Evolutionary conservation across 805 yeast species (phyloP).

Genomic region (Cyberlindnera euphorbiae): DNA sequence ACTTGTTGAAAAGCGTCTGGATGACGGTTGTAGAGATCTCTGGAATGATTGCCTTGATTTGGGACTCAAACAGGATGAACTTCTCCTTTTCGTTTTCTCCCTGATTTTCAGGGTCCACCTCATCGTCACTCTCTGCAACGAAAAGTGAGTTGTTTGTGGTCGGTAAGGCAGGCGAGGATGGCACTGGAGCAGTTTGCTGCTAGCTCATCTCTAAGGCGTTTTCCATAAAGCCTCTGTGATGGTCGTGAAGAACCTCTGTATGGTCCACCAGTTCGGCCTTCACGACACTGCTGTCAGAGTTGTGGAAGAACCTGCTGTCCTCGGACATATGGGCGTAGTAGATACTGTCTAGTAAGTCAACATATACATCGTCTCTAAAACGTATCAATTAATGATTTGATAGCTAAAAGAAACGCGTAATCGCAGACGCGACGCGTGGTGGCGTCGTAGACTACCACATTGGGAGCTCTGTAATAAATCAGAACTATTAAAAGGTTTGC

Average conservation of each 20-base stretch:
- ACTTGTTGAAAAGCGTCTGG: slow-evolving; percentile 25
- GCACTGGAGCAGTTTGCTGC: background rate
- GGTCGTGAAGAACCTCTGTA: background rate
- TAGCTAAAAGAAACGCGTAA: too few relatives aligned
- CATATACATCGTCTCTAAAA: too few relatives aligned
- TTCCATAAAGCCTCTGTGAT: slow-evolving; percentile 4
- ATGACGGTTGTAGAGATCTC: slow-evolving; percentile 25
- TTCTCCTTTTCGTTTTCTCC: slow-evolving; percentile 18
- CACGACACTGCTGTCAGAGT: background rate
- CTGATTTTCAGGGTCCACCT: too few relatives aligned
- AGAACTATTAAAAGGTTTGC: background rate
- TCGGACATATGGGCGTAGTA: slow-evolving; percentile 7
- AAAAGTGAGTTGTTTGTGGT: slow-evolving; percentile 7
- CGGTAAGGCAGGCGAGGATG: slow-evolving; percentile 4
- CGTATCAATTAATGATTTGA: too few relatives aligned
- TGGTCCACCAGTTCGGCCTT: background rate
- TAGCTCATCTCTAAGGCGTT: background rate
- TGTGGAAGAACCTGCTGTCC: slow-evolving; percentile 15
- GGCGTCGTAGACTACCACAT: slow-evolving; percentile 7
- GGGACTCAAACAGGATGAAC: slow-evolving; percentile 27
- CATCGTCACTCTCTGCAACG: slow-evolving; percentile 15
- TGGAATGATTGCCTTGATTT: slow-evolving; percentile 33
- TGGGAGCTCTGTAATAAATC: background rate
- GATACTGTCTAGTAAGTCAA: background rate
- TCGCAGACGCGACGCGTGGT: too few relatives aligned